Base-by-base conservation (phyloP, 1,139 yeast species). In the Saccharomyces hybrid region DNA sequence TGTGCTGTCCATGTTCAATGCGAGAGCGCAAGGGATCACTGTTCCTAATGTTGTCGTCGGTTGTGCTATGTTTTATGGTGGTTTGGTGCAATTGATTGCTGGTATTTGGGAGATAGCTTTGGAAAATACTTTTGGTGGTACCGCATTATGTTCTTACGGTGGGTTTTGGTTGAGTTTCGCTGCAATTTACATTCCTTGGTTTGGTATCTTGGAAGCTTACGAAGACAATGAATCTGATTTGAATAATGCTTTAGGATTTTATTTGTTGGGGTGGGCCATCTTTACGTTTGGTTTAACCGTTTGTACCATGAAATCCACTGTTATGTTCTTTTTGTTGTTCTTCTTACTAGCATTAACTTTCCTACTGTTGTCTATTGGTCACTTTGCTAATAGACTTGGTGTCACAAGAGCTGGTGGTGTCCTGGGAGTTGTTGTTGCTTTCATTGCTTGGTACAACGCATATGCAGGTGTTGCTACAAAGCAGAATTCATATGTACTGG, bases 61-160 rank as follows among this genome's bases (percentile, higher is more conserved):
- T 26, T 70, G 80, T 52, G 88, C 88, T 0, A 76, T 79, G 62
- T 84, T 84, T 68, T 85, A 84, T 69, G 90, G 90, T 58, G 90
- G 90, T 28, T 72, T 81, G n/a, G 78, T 84, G 51, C 89, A 84
- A 68, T 68, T 73, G 73, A 78, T 64, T 75, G 88, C 90, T n/a
- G 90, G 89, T 56, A 80, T 85, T 82, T 84, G 86, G 80, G 89
- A 84, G 66, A 77, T 84, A 63, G 85, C 86, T 3, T 57, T 78
- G 47, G 95, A 90, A 65, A 88, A 89, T 75, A 84, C 96, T 54
- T 90, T 89, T 76, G 97, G 96, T 82, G 96, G 89, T 57, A 81
- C 88, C 53, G 95, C 95, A 2, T 78, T 89, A 57, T 73, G 85
- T 26, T 85, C 95, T 5, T 90, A 76, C 68, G 97, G 95, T 58